Base-by-base conservation (phyloP, 495 filamentous ascomycete genomes). In the Parmelia sp. region DNA sequence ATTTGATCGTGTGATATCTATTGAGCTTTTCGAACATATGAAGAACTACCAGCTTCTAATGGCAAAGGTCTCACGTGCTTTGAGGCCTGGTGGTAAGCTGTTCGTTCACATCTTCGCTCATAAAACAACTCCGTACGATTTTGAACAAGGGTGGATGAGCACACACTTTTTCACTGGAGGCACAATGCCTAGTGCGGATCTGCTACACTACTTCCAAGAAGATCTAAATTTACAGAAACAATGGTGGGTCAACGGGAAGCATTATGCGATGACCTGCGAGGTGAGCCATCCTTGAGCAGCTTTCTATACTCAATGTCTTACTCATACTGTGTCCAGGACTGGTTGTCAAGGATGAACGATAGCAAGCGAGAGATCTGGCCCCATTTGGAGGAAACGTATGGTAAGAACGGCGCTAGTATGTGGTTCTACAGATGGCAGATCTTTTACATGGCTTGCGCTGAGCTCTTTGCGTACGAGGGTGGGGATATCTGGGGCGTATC, bases 21-120 rank as follows among this genome's bases (percentile, higher is more conserved):
- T 88, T 64, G 85, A 88, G 75, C 77, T 89, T 29, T 87, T 89
- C 69, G 86, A 89, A 70, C 86, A 89, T 71, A 88, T 89, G 85
- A 89, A 89, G 70, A 89, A 88, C 67, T 88, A 88, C 74, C 79
- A 84, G 63, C 73, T 82, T 12, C 79, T 89, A 40, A 79, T 88
- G 77, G 80, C 77, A 17, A 88, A 88, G 69, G 69, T 87, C 51
- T 60, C 78, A 14, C 73, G 79, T 39, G 76, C 83, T 14, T 71
- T 88, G 61, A 83, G 80, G 68, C 79, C 82, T 7, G 76, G 75
- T 10, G 86, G 86, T 12, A 85, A 86, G 74, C 71, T 87, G 27
- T 87, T 88, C 69, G 83, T 86, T 51, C 86, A 89, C 67, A 78
- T 85, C 56, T 88, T 89, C 72, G 74, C 71, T 44, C 86, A 89